Conservation (phyloP, 139 green algal genomes). For the Trebouxia sp. region DNA sequence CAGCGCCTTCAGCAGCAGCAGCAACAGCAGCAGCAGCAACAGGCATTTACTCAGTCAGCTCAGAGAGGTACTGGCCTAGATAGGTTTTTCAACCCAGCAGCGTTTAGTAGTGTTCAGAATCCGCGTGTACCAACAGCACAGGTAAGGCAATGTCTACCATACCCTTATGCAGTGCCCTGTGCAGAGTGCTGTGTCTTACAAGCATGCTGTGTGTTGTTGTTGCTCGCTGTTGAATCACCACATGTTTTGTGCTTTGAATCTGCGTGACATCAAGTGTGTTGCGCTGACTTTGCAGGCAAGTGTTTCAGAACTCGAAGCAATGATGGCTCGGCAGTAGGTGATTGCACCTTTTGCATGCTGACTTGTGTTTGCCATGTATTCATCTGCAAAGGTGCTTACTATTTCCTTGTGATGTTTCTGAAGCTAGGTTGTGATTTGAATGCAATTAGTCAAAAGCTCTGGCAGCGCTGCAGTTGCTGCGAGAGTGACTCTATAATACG, state of each 20-base stretch:
- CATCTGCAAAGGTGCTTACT: too few relatives aligned
- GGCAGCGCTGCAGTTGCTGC: too few relatives aligned
- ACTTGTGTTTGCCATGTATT: too few relatives aligned
- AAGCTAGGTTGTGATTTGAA: too few relatives aligned
- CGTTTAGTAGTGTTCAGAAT: background rate
- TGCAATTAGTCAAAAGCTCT: too few relatives aligned
- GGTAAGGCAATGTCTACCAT: background rate
- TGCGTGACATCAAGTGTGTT: too few relatives aligned
- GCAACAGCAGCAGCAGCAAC: too few relatives aligned
- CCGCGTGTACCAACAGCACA: background rate
- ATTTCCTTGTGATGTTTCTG: too few relatives aligned
- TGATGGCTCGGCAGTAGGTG: constrained; percentile 18
- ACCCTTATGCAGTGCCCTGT: too few relatives aligned
- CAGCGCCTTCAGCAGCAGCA: constrained; percentile 14
- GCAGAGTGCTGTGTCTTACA: background rate
- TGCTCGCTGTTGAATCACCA: background rate
- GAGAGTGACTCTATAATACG: too few relatives aligned
- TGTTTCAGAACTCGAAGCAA: constrained; percentile 5
- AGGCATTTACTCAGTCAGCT: background rate
- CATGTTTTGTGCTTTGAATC: background rate
- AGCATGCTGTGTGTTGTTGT: background rate
- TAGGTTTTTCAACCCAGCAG: constrained; percentile 2
- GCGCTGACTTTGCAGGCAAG: background rate
- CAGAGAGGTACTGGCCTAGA: constrained; percentile 1
- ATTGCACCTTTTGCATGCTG: too few relatives aligned